Base-by-base conservation (phyloP, 768 basidiomycete species). In the Leccinum sublutescens region DNA sequence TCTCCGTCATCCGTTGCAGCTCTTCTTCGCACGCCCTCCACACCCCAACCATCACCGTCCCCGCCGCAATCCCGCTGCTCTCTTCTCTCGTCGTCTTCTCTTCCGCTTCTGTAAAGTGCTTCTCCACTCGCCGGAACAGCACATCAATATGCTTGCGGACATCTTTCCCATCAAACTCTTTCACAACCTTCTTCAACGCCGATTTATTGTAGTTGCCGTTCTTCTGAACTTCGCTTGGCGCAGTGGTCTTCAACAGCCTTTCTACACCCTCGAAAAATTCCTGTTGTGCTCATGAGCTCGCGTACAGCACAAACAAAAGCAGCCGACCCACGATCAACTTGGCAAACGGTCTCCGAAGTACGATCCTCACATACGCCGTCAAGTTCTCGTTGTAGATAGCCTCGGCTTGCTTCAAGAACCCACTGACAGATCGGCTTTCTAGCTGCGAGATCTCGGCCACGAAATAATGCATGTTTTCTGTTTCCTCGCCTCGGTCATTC, bases 381-480 rank as follows among this genome's bases (percentile, higher is more conserved):
- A 98, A 74, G 71, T 95, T 97, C 70, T 98, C 94, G 50, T 92
- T 90, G 69, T 97, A 98, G 52, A 95, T 87, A 0, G 75, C 77
- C 71, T 93, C 87, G 0, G 95, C 96, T 57, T 82, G 83, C 62
- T 82, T 82, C 52, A 87, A 75, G 68, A 92, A 94, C 1, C 75
- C 67, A 50, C 77, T 76, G 62, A 89, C 77, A 51, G 91, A 82
- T 56, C 81, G 76, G 54, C 87, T 76, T 68, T 90, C 83, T 66
- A 93, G 78, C 63, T 82, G 83, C 0, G 87, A 82, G 34, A 89
- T 86, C 68, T 96, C 95, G 0, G 88, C 84, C 38, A 94, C 83
- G 69, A 97, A 96, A 68, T 90, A 87, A 63, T 95, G 91, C 95
- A 96, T 97, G 70, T 98, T 98, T 75, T 97, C 96, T 98, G 69